Base-by-base conservation (phyloP, 352 stramenopile genomes). In the Peronospora farinosa region DNA sequence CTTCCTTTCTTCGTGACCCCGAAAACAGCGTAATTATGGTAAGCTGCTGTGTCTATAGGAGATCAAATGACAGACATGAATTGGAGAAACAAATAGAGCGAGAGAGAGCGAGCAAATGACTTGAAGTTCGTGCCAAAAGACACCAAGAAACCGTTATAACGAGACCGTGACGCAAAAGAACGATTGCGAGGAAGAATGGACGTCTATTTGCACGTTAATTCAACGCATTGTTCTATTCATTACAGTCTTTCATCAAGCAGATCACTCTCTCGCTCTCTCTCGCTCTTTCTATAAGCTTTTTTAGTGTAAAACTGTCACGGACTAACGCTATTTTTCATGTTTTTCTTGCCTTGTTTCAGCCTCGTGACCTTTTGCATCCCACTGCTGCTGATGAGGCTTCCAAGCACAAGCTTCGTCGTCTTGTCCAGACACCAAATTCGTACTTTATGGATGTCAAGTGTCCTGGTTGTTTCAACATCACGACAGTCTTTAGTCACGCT, bases 361-460 rank as follows among this genome's bases (percentile, higher is more conserved):
- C 78, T 61, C 75, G 81, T 86, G 97, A 99, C 88, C 91, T 99
- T 74, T 78, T 99, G 67, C 84, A 99, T 86, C 96, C 96, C 42
- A 86, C 88, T 60, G 76, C 92, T 54, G 92, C 95, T 57, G 75
- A 96, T 39, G 96, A 99, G 84, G 88, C 89, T 66, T 85, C 78
- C 63, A 98, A 97, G 74, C 96, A 99, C 95, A 99, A 99, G 94
- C 88, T 99, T 57, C 98, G 98, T 74, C 88, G 97, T 65, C 87
- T 99, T 65, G 96, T 99, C 74, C 97, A 99, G 84, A 89, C 84
- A 56, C 97, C 97, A 47, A 99, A 99, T 89, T 97, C 86, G 65
- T 98, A 97, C 79, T 98, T 98, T 74, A 97, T 98, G 94, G 97
- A 99, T 74, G 97, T 99, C 56, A 99, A 99, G 78, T 99, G 97